Conservation (phyloP, 352 stramenopile species). For the Phytophthora tubulina region DNA sequence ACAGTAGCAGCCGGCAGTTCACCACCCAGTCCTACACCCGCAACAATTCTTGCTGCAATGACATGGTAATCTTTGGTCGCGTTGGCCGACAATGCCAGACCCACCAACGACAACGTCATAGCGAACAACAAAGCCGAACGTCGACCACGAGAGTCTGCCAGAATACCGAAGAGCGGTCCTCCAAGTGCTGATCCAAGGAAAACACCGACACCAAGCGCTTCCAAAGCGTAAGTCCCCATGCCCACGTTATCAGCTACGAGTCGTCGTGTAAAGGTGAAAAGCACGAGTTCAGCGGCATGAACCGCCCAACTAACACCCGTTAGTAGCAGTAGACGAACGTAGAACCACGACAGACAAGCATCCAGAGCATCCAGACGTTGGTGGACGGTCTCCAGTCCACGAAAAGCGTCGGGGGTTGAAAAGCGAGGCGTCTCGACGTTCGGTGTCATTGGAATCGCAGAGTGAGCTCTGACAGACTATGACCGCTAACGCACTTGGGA, state of each 20-base stretch:
- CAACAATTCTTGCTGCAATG: conserved; percentile 34
- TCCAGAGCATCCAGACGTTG: conserved; percentile 29
- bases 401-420: not conserved
- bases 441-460: conserved; percentile 6
- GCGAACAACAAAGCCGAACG: conserved; percentile 37
- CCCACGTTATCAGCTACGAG: conserved; percentile 32
- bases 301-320: conserved; percentile 44
- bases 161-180: conserved; percentile 38
- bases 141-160: conserved; percentile 40
- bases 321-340: conserved; percentile 43
- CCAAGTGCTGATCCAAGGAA: conserved; percentile 33
- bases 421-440: not conserved
- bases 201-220: conserved; percentile 27
- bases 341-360: conserved; percentile 29
- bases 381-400: conserved; percentile 12
- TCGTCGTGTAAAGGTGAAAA: conserved; percentile 46
- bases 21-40: conserved; percentile 46
- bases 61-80: conserved; percentile 35
- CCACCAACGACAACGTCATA: conserved; percentile 38
- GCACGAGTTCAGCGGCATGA: conserved; percentile 42
- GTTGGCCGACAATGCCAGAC: conserved; percentile 36
- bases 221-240: conserved; percentile 29
- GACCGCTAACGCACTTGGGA: conserved; percentile 1
- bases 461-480: conserved; percentile 14
- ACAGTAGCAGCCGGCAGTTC: conserved; percentile 43